phyloP scores from a whole-genome alignment of 805 yeast genomes.

The Candida arabinofermentans region DNA sequence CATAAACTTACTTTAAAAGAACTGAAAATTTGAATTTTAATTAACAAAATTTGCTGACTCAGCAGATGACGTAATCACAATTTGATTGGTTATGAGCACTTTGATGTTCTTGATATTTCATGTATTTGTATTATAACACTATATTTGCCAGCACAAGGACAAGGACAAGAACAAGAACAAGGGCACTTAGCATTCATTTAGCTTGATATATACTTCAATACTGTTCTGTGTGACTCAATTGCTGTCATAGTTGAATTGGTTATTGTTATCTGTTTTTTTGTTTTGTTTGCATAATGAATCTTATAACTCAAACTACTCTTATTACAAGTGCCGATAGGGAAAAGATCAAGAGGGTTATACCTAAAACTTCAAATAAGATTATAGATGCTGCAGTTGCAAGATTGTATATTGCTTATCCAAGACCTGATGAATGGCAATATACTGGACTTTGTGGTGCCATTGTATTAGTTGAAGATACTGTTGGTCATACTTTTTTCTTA shows the following conservation, averaged over 20 bases:
- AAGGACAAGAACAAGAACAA: no score
- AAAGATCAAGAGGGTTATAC: constrained; percentile 81
- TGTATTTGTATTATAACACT: no score
- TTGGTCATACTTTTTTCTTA: constrained; percentile 89
- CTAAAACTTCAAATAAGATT: constrained; percentile 82
- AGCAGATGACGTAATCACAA: no score
- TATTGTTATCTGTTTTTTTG: no score
- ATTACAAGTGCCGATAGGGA: constrained; percentile 70
- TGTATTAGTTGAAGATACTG: constrained; percentile 83
- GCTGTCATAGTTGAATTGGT: no score
- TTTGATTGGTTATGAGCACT: no score
- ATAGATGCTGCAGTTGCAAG: constrained; percentile 89
- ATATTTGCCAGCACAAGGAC: no score
- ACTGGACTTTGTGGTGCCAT: constrained; percentile 91
- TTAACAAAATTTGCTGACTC: no score
- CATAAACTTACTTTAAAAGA: not conserved
- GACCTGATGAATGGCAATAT: constrained; percentile 72
- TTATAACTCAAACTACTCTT: constrained; percentile 7
- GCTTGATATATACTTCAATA: no score
- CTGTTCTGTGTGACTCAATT: not conserved
- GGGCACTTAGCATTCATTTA: no score
- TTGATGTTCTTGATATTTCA: no score
- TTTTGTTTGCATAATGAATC: not conserved
- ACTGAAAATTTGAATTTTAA: no score
- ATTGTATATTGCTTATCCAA: constrained; percentile 86